Evolutionary conservation across 1,284 basidiomycete species (phyloP), one percentile per base, ranked within the genome.

Genomic region (Ceratobasidium sp.): DNA sequence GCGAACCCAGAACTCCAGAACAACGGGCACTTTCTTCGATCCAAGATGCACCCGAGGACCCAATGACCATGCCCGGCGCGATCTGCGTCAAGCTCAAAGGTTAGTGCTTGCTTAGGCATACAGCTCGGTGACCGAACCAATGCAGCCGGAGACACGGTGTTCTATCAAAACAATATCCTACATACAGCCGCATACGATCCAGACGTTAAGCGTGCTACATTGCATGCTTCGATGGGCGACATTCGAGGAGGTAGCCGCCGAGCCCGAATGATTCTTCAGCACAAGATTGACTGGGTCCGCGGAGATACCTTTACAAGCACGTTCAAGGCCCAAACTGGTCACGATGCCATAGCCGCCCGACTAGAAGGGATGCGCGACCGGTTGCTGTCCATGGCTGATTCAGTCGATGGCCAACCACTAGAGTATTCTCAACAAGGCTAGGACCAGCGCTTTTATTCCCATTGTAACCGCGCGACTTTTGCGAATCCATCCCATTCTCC

Each of bases 121-220:
- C 38, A 12, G 35, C 45, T 45, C n/a, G 5, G 57, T 20, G 20
- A 29, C 8, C 34, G 27, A 27, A 13, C 38, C 27, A 58, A 10
- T 34, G n/a, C 71, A 84, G 82, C 82, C 0, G 91, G 92, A 0
- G 88, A 94, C 72, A 89, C 88, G 0, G 89, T 90, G 13, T 93
- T 93, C 77, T 93, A 93, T 77, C 91, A 92, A 75, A 87, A 86
- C 75, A 91, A 93, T 75, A 90, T 93, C 72, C 79, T 93, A 32
- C 90, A 93, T 74, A 89, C 88, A 68, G 90, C 86, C 7, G 82
- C 83, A 17, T 93, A 93, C 77, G 82, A 83, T 71, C 79, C 84
- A 0, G 76, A 77, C 32, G 76, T 78, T 25, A 82, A 79, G 60
- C 84, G 92, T 1, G 86, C 87, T 29, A 93, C 92, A 0, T 80